Base-by-base conservation (phyloP, 805 yeast species). In the Yamadazyma phyllophila region DNA sequence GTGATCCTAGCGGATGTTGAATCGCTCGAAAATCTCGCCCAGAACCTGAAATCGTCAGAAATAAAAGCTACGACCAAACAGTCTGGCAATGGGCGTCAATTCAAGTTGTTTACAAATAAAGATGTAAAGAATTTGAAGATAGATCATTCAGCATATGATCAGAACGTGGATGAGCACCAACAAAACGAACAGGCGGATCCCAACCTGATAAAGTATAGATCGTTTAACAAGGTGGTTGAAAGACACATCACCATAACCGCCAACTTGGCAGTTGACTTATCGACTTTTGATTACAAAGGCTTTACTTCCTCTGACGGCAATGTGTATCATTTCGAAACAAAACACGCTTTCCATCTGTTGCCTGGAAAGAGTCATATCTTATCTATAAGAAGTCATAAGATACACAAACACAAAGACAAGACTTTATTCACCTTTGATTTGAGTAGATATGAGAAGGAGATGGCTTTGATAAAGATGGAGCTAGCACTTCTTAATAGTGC, bases 171-270 rank as follows among this genome's bases (percentile, higher is more conserved):
- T 26, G 43, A 46, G 20, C 55, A 51, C 26, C 24, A 24, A 13
- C 37, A 36, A 13, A 37, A 38, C 14, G 48, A 49, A 17, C 51
- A 41, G 5, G 8, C 17, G 4, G 41, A 48, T 29, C 33, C 38
- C 1, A 17, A 30, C 9, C 53, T 47, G 51, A 17, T 45, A 15
- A 35, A 38, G 17, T 51, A 14, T 33, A 43, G 45, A 10, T 39
- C 40, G 3, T 47, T 32, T 13, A 51, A 47, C 36, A 39, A 46
- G 30, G 38, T 51, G 7, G 35, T 51, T 1, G 33, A 46, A 13
- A 36, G 50, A 15, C 15, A 16, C 15, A 7, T 47, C 7, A 26
- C 13, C 9, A 12, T 46, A 6, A 14, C 33, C 11, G 30, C 39
- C n/a, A 10, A 27, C 7, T 2, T 39, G 12, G 15, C 29, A 5